These are phyloP conservation scores for Ophiostoma ips DNA, from an alignment of 2,329 filamentous ascomycete genomes.

Conservation along the genomic window DNA sequence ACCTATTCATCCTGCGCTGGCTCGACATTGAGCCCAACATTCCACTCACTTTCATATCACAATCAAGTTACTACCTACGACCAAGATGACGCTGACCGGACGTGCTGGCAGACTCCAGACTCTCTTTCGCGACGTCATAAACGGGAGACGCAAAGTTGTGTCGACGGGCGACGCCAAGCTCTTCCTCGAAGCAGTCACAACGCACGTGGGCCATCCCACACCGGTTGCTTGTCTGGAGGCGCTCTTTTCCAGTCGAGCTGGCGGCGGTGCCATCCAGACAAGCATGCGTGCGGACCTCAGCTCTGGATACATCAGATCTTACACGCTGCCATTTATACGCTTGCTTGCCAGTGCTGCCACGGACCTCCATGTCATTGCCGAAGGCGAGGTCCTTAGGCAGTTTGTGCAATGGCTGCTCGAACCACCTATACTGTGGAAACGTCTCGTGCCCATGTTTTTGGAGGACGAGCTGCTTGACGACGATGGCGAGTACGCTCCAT, in stretches of 20 bases:
- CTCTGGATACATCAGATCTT: constrained; percentile 18
- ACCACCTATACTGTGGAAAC: constrained; percentile 41
- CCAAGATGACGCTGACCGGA: background rate
- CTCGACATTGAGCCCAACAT: background rate
- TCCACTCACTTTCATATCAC: background rate
- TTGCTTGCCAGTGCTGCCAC: constrained; percentile 26
- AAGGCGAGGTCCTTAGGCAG: constrained; percentile 34
- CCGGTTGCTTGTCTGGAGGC: constrained; percentile 17
- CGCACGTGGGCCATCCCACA: constrained; percentile 8
- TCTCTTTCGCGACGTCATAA: constrained; percentile 7
- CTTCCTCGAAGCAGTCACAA: constrained; percentile 19
- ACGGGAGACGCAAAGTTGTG: constrained; percentile 15
- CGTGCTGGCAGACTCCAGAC: background rate
- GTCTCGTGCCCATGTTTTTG: constrained; percentile 23
- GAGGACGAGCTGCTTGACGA: constrained; percentile 19
- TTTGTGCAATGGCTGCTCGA: constrained; percentile 33
- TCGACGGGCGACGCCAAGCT: constrained; percentile 16
- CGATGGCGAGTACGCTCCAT: constrained; percentile 19
- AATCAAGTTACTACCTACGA: background rate
- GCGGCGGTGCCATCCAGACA: constrained; percentile 16
- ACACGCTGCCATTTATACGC: constrained; percentile 19
- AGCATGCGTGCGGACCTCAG: constrained; percentile 17
- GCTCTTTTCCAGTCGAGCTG: constrained; percentile 16
- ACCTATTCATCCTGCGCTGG: background rate
- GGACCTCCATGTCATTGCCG: constrained; percentile 31